Conservation (phyloP, 495 filamentous ascomycete species). For the Neurospora discreta region DNA sequence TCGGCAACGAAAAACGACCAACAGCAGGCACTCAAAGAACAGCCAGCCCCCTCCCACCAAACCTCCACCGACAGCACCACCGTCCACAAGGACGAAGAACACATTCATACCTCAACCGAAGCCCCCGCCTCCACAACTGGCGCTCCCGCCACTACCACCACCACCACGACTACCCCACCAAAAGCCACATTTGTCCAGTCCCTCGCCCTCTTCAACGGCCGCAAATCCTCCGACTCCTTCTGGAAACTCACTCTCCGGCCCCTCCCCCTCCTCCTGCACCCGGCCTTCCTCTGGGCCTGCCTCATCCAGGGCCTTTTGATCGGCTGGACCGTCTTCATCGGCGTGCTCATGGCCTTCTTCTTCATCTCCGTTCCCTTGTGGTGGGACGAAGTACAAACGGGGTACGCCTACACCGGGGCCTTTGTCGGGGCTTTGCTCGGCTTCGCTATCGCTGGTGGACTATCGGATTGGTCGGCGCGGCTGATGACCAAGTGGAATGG, state of each 20-base stretch:
- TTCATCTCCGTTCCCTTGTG: conserved; percentile 70
- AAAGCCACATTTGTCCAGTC: conserved; percentile 44
- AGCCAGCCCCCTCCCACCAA: neutral
- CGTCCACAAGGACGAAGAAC: neutral
- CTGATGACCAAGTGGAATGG: conserved; percentile 61
- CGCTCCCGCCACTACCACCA: neutral
- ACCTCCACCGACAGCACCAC: neutral
- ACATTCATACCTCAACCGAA: neutral
- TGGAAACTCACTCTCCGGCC: conserved; percentile 54
- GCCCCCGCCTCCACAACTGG: neutral
- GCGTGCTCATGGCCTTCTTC: conserved; percentile 72
- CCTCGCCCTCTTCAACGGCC: conserved; percentile 66
- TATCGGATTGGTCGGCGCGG: conserved; percentile 63
- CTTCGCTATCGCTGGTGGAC: conserved; percentile 58
- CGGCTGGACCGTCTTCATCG: conserved; percentile 92
- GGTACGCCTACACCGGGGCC: conserved; percentile 80
- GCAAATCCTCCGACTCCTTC: conserved; percentile 55
- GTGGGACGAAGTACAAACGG: conserved; percentile 71
- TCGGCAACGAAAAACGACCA: neutral
- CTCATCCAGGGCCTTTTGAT: conserved; percentile 85
- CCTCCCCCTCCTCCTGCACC: conserved; percentile 59
- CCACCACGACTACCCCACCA: conserved; percentile 6
- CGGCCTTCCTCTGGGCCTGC: conserved; percentile 80
- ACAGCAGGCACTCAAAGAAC: neutral
- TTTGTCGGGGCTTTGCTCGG: conserved; percentile 77